Conservation (phyloP, 257 asterid species). For the Solanum gracilifrons region DNA sequence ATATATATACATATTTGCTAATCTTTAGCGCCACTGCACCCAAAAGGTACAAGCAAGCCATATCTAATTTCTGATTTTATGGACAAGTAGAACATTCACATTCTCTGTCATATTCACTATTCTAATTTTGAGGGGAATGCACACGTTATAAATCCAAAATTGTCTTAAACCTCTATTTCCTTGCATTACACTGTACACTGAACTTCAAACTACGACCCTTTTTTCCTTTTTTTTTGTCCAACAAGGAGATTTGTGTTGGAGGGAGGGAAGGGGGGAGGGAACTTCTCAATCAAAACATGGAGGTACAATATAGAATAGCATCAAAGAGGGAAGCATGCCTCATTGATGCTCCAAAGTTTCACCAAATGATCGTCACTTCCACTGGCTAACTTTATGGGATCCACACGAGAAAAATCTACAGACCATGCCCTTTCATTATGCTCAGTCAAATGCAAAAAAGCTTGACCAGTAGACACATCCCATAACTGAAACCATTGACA, state of each 20-base stretch:
- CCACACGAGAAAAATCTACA: conserved; percentile 75
- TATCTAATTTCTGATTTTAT: background rate
- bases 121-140: background rate
- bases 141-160: background rate
- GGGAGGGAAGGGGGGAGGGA: background rate
- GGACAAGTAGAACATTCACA: background rate
- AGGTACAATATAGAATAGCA: background rate
- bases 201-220: background rate
- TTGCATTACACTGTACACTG: background rate
- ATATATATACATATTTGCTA: background rate
- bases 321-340: conserved; percentile 36
- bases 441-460: conserved; percentile 44
- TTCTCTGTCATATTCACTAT: background rate
- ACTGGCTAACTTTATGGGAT: conserved; percentile 78
- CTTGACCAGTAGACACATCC: conserved; percentile 89
- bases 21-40: background rate
- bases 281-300: background rate
- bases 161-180: background rate
- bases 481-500: conserved; percentile 57
- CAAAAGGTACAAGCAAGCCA: background rate
- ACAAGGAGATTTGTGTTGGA: background rate
- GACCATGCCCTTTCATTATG: conserved; percentile 94
- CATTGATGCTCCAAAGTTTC: conserved; percentile 85
- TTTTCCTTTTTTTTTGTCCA: background rate
- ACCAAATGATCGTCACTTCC: conserved; percentile 91